Evolutionary conservation across 2,329 filamentous ascomycete species (phyloP), one percentile per base, ranked within the genome.

Genomic region (Colletotrichum musae): DNA sequence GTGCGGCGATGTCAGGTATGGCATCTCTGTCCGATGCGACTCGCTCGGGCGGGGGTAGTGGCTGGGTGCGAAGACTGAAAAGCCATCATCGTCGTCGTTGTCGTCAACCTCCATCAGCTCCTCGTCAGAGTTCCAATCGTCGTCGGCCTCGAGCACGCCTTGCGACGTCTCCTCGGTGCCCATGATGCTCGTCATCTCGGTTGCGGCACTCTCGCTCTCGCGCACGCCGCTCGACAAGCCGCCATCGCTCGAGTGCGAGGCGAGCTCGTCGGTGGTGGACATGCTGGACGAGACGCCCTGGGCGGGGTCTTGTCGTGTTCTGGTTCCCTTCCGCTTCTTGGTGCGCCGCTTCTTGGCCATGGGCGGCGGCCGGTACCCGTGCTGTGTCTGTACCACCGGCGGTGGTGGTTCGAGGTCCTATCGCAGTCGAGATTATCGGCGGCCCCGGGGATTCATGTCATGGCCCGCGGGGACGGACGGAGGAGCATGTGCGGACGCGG

Each of bases 11-110:
- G 71, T 74, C 41, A 64, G 24, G 67, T 79, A 75, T 21, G 79
- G 77, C 58, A 79, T 76, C 57, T 81, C 81, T 24, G 79, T 73
- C 18, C 77, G 77, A 68, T 81, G 80, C 28, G 77, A 74, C 50
- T 76, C 73, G 24, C 80, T 71, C n/a, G 80, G 72, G 16, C 76
- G 74, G 3, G 80, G 82, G 69, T 83, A 83, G 53, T 80, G 78
- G 64, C 80, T 82, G 41, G 77, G 74, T 9, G 84, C 77, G 67
- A 85, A 85, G 15, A 83, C 72, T 6, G 84, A 85, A n/a, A 76
- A 75, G 45, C 83, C 81, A 54, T 86, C 84, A 50, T 66, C 51
- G 50, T 75, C 72, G 18, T 74, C 79, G 58, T 80, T 75, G 13
- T 74, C 75, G n/a, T 75, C 74, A 24, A 74, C 74, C 50, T 75